A percentile compares a stretch with the other conserved stretches of the same genome.
Conservation (phyloP, 331 rosid genomes). For the Telfairia occidentalis region DNA sequence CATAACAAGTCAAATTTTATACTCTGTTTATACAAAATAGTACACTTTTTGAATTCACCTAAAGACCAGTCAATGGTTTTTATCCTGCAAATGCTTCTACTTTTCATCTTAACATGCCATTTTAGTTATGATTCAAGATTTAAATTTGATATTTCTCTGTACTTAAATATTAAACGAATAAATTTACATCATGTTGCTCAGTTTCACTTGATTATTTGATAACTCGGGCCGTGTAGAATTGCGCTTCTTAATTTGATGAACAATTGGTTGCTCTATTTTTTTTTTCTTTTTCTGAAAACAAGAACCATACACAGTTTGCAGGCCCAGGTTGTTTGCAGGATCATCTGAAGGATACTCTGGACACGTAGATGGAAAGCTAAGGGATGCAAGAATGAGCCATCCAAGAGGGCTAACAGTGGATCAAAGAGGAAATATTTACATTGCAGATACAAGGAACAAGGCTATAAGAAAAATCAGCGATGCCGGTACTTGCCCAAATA, state of each 20-base stretch:
- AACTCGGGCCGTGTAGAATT: not conserved
- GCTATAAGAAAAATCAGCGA: slow-evolving; percentile 86
- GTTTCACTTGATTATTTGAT: not conserved
- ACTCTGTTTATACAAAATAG: not conserved
- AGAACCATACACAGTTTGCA: slow-evolving; percentile 2
- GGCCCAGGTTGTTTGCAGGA: slow-evolving; percentile 56
- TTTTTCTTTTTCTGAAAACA: not conserved
- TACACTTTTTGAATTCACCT: not conserved
- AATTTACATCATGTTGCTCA: not conserved
- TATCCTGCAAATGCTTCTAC: not conserved
- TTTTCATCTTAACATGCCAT: not conserved
- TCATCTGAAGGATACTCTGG: slow-evolving; percentile 82
- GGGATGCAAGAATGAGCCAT: slow-evolving; percentile 85
- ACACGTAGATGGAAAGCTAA: slow-evolving; percentile 74
- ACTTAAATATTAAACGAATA: not conserved
- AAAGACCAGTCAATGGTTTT: not conserved
- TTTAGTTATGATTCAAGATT: not conserved
- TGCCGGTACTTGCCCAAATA: slow-evolving; percentile 33
- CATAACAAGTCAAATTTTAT: not conserved
- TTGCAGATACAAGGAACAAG: slow-evolving; percentile 88
- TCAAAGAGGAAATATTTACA: slow-evolving; percentile 68
- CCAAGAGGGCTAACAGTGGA: slow-evolving; percentile 82
- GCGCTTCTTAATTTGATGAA: not conserved
- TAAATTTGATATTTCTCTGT: not conserved
- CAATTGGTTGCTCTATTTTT: not conserved